Base-by-base conservation (phyloP, 768 basidiomycete species). In the Trametes punicea region DNA sequence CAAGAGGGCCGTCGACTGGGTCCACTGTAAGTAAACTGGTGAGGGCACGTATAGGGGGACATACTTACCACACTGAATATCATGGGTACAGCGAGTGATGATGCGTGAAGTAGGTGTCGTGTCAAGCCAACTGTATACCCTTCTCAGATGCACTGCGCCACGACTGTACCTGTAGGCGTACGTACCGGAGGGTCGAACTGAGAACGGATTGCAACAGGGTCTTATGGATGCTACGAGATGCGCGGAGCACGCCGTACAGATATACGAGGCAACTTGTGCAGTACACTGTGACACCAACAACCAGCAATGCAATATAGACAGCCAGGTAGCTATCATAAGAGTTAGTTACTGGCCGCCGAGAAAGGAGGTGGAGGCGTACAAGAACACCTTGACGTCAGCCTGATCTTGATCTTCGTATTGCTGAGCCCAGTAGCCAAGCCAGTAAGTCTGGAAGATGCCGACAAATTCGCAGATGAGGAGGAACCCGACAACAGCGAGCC, bases 81-180 rank as follows among this genome's bases (percentile, higher is more conserved):
- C 87, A 53, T 86, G 81, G 2, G 86, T 88, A 67, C 82, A 82
- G 50, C 86, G 77, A 29, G 83, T 71, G 42, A 88, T 81, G 51
- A 90, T 80, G 6, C 87, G 80, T 6, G 79, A 78, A 0, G 74
- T 72, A 2, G 81, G 81, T 4, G 78, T 79, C 11, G 67, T 76
- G 57, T 82, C 81, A 6, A 82, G 69, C 76, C 77, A 81, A 47
- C 81, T 77, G 23, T 18, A 15, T 1, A 15, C 30, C 25, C 27
- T 18, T n/a, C 26, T 38, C 11, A 52, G 15, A 8, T 6, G 8
- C 18, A 48, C 8, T 29, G 21, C 31, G 21, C 21, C 40, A 25
- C 44, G 23, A 23, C 2, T 46, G 26, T 18, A 16, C 2, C 9
- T 1, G 13, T 0, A 11, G 6, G 4, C 15, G 21, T 15, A 27